Percentiles rank a stretch among this genome's conserved stretches.
Conservation (phyloP, 2,329 filamentous ascomycete species). For the Ilyonectria sp. region DNA sequence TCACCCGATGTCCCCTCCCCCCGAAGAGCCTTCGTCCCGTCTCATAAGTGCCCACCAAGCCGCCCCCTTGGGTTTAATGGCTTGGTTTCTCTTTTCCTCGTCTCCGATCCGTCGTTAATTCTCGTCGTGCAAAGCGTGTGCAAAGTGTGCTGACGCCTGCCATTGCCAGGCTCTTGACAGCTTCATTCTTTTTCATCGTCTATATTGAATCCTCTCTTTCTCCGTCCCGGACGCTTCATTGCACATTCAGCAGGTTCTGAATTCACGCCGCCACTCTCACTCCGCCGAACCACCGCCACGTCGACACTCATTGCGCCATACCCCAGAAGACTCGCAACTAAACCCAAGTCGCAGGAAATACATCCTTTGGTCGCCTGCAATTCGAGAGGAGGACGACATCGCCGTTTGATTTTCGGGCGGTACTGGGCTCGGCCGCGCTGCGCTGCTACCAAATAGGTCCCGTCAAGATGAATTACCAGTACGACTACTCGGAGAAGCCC, state of each 20-base stretch:
- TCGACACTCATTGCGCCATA: background rate
- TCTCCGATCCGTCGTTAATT: slow-evolving; percentile 42
- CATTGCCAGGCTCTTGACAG: slow-evolving; percentile 43
- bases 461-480: slow-evolving; percentile 48
- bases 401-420: background rate
- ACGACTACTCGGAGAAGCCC: slow-evolving; percentile 53
- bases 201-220: slow-evolving; percentile 42
- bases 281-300: background rate
- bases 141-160: slow-evolving; percentile 5
- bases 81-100: slow-evolving; percentile 25
- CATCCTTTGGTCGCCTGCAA: background rate
- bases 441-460: background rate
- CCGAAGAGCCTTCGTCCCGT: slow-evolving; percentile 12
- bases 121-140: background rate
- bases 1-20: slow-evolving; percentile 34
- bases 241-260: slow-evolving; percentile 70
- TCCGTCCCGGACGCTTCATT: slow-evolving; percentile 29
- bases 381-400: background rate
- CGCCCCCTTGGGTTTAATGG: background rate
- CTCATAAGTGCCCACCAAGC: slow-evolving; percentile 23
- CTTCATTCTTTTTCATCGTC: slow-evolving; percentile 47
- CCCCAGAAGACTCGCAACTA: background rate
- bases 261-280: slow-evolving; percentile 43
- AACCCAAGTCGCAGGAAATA: background rate
- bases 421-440: background rate